phyloP scores from a whole-genome alignment of 108 stramenopile genomes.

The Cylindrotheca closterium region DNA sequence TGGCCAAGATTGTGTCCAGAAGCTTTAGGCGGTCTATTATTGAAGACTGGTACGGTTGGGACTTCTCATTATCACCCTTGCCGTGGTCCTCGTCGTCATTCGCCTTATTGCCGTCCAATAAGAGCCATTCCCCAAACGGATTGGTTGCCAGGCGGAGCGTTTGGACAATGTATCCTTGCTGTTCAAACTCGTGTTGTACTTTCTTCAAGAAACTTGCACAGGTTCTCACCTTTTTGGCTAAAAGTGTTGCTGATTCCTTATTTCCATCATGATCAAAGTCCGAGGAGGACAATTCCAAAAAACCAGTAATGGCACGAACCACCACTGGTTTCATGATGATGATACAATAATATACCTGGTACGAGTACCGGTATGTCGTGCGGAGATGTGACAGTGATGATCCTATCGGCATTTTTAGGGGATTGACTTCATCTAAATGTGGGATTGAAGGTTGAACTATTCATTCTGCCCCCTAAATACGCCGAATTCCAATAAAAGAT shows the following conservation, averaged over 20 bases:
- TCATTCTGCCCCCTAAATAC: no score
- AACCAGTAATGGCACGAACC: conserved; percentile 52
- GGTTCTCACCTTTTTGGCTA: conserved; percentile 12
- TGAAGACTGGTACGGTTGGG: conserved; percentile 1
- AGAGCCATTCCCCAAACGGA: conserved; percentile 82
- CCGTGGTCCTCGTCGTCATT: neutral
- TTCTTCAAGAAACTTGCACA: conserved; percentile 7
- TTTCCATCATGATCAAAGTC: conserved; percentile 32
- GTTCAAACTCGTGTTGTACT: conserved; percentile 12
- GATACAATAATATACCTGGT: neutral
- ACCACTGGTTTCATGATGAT: conserved; percentile 33
- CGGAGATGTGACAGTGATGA: no score
- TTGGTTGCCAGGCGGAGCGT: conserved; percentile 84
- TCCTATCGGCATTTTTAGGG: no score
- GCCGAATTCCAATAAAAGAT: no score
- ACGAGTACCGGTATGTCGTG: no score
- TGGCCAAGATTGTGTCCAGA: conserved; percentile 38
- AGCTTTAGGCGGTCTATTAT: conserved; percentile 24
- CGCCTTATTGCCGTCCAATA: conserved; percentile 1
- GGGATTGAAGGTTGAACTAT: no score
- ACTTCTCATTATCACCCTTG: conserved; percentile 3
- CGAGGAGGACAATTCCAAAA: conserved; percentile 29
- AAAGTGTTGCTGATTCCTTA: neutral
- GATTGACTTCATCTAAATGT: no score
- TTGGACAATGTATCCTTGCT: conserved; percentile 70